Percentiles rank a stretch among this genome's conserved stretches.
These are phyloP conservation scores for Saccharomycopsis capsularis DNA, from an alignment of 805 yeast genomes.

Conservation along the genomic window DNA sequence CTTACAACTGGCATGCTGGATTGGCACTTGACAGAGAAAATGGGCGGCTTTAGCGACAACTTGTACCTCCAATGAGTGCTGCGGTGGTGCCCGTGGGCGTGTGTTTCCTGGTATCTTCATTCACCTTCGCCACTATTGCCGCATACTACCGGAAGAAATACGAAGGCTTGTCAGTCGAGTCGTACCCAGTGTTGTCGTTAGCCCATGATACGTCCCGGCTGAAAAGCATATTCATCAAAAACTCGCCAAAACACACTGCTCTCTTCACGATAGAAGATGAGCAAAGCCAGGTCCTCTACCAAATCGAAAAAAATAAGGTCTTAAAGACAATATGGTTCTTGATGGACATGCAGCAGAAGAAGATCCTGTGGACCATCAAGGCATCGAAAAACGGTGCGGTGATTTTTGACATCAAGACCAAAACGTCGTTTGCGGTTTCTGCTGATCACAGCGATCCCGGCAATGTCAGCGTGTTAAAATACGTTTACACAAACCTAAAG, in stretches of 20 bases:
- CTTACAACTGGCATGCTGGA: too few species aligned
- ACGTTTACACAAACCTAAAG: constrained; percentile 1
- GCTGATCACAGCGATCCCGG: background rate
- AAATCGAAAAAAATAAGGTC: background rate
- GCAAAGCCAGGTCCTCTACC: background rate
- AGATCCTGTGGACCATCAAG: constrained; percentile 8
- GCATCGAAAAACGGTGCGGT: background rate
- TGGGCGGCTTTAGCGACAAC: too few species aligned
- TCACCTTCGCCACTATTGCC: constrained; percentile 13
- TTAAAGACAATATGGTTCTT: constrained; percentile 15
- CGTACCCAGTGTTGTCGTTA: constrained; percentile 14
- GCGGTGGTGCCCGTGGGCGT: constrained; percentile 9
- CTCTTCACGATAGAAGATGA: constrained; percentile 3
- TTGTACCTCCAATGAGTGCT: background rate
- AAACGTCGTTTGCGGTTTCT: constrained; percentile 3
- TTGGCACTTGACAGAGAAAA: too few species aligned
- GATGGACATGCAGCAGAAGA: background rate
- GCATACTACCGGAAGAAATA: constrained; percentile 11
- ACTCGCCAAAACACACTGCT: background rate
- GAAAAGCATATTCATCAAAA: constrained; percentile 3
- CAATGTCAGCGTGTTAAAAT: constrained; percentile 4
- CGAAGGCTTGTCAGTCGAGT: constrained; percentile 5
- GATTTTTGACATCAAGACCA: background rate
- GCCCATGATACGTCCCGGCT: constrained; percentile 8
- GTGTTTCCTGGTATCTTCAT: constrained; percentile 7